Evolutionary conservation across 2,329 filamentous ascomycete species (phyloP).

Genomic region (Talaromyces atroroseus): DNA sequence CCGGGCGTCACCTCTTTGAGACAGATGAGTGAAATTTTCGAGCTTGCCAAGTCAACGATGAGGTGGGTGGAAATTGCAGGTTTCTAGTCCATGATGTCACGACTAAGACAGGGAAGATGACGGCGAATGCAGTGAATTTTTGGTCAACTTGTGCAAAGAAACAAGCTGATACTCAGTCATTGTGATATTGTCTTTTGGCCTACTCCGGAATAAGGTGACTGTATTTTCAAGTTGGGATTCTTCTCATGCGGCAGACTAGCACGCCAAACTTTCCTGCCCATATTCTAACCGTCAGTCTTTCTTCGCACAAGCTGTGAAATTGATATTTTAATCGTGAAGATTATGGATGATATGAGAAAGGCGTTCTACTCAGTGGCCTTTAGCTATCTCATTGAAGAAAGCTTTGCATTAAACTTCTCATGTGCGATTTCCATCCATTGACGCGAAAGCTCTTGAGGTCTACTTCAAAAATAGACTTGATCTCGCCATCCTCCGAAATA

Average conservation of each 20-base stretch:
- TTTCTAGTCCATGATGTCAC: conserved; percentile 7
- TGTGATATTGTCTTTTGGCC: neutral
- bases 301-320: neutral
- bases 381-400: neutral
- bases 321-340: neutral
- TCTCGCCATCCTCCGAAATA: neutral
- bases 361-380: neutral
- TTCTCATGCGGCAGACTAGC: neutral
- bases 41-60: neutral
- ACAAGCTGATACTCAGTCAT: neutral
- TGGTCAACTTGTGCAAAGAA: neutral
- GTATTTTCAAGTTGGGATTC: neutral
- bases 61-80: neutral
- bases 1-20: neutral
- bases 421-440: neutral
- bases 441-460: neutral
- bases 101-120: neutral
- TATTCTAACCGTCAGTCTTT: neutral
- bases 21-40: neutral
- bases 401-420: neutral
- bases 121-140: neutral
- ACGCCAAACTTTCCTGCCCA: neutral
- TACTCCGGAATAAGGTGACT: neutral
- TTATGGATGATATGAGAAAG: neutral
- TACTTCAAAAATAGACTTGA: neutral